Base-by-base conservation (phyloP, 768 basidiomycete genomes). In the Rhodosporidiobolus sp. region DNA sequence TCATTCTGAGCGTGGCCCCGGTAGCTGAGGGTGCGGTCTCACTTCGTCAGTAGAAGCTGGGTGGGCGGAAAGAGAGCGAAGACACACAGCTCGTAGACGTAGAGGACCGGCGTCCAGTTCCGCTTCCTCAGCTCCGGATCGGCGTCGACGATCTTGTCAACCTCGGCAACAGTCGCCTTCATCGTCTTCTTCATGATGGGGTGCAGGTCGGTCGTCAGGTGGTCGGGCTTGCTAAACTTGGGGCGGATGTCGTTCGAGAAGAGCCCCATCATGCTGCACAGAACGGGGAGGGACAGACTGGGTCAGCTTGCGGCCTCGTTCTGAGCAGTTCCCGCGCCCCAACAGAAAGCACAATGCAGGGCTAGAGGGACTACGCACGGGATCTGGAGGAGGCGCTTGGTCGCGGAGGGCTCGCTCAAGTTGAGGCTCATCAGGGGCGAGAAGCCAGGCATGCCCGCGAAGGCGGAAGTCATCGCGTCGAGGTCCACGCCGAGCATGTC, bases 51-150 rank as follows among this genome's bases (percentile, higher is more conserved):
- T 48, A 17, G 10, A 17, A 48, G 20, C n/a, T n/a, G n/a, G n/a
- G n/a, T n/a, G 5, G 20, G 10, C 46, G 19, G 17, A 22, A 48
- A 48, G 46, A 19, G 17, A 48, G 46, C 9, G 17, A 43, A 43
- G 38, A 48, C 46, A 5, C 46, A 48, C 56, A 58, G 56, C 56
- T 58, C 56, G 35, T 58, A 58, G 34, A 26, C 26, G 56, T 58
- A 58, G n/a, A 38, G 35, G 34, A 58, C 56, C 6, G 56, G 56
- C 56, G 56, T 58, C 56, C 56, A 58, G 22, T 43, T 9, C 35
- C 35, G 35, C 28, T 11, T n/a, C 35, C 43, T 58, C 35, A 58
- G 34, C 56, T 58, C 28, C 35, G 56, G 35, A 22, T 58, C 35
- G 20, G 34, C 35, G 19, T 14, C 38, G 12, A 43, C 10, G 30